Percentiles rank a stretch among this genome's conserved stretches.
Conservation (phyloP, 2,329 filamentous ascomycete species). For the Monosporascus sp. region DNA sequence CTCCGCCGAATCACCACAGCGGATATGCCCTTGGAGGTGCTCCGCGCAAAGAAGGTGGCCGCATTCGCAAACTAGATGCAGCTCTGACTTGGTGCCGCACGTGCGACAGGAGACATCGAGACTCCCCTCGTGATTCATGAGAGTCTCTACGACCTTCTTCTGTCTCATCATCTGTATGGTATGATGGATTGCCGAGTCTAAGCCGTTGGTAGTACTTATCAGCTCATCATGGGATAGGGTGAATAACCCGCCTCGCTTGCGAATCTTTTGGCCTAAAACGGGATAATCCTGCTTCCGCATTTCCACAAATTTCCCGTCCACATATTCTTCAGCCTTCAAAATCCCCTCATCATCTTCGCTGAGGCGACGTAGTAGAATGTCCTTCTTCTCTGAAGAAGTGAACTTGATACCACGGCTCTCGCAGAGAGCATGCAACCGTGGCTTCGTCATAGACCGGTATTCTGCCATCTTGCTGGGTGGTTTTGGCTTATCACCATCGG, state of each 20-base stretch:
- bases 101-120: constrained; percentile 2
- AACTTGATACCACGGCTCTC: not conserved
- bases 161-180: constrained; percentile 10
- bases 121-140: not conserved
- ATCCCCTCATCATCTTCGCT: not conserved
- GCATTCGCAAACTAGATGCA: constrained; percentile 20
- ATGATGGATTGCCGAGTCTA: constrained; percentile 10
- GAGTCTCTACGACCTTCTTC: constrained; percentile 4
- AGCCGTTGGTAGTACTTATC: constrained; percentile 11
- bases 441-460: not conserved
- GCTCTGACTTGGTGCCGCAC: constrained; percentile 4
- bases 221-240: constrained; percentile 15
- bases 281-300: not conserved
- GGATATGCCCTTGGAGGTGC: constrained; percentile 1
- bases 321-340: not conserved
- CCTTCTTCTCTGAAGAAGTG: not conserved
- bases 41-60: constrained; percentile 23
- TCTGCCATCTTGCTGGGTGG: not conserved
- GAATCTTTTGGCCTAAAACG: not conserved
- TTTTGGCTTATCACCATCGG: not conserved
- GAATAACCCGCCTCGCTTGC: constrained; percentile 13
- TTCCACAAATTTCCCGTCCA: not conserved
- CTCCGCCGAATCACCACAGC: constrained; percentile 12
- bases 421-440: not conserved
- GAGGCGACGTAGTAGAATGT: not conserved